Base-by-base conservation (phyloP, 768 basidiomycete genomes). In the Termitomyces sp. region DNA sequence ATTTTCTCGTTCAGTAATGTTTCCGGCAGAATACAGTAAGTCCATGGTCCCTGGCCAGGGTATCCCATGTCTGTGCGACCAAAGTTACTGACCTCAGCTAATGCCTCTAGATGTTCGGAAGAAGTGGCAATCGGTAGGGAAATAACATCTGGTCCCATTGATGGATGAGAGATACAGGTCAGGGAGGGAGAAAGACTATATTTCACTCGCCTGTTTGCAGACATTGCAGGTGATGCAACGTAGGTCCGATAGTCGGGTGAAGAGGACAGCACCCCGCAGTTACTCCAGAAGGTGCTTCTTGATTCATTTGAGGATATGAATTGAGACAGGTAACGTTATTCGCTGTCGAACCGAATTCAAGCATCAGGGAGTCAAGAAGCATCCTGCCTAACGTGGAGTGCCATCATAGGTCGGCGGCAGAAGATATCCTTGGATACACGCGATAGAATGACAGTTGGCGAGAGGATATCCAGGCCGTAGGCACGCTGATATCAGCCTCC, bases 31-130 rank as follows among this genome's bases (percentile, higher is more conserved):
- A 76, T 65, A 18, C 77, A 79, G 66, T 83, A 85, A 3, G 81
- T 78, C 83, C 83, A 85, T 37, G 76, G 76, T 36, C 77, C 76
- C 54, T 70, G 73, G 34, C 81, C 82, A 8, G 79, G 75, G 47
- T 75, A 76, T 61, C 82, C 82, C 65, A 84, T 77, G 67, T 84
- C 81, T 6, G 83, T 84, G 20, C 70, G 72, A 16, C 70, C 73
- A 63, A 83, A 83, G 63, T 82, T 68, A 62, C 76, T 79, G 53
- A 83, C 83, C 64, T 84, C 82, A 41, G 79, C 73, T 58, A 84
- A 68, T 8, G 82, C 81, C 45, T 74, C 76, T 33, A 78, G 73
- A 59, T 80, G 73, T 54, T 84, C 82, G 5, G 73, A 68, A 47
- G 78, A 75, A 18, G 73, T 77, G 16, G 81, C 80, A 9, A 76